Evolutionary conservation across 345 rosid species (phyloP), one percentile per base, ranked within the genome.

Genomic region (Bretschneidera sinensis): DNA sequence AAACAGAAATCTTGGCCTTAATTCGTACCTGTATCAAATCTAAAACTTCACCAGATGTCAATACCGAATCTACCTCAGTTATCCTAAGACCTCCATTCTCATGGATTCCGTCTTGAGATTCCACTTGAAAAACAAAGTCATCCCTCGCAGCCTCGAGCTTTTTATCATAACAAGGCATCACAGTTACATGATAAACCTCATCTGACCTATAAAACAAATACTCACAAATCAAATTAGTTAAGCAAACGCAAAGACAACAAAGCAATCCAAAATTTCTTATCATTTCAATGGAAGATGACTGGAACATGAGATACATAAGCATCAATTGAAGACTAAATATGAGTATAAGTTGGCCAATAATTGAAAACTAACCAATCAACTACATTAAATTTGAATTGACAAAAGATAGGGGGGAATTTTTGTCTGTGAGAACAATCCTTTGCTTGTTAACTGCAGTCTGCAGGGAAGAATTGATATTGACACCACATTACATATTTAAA

Each of bases 111-210:
- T 54, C 81, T 48, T 57, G 63, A 68, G 79, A 54, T 59, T 76
- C 92, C 34, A 56, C 77, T 55, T 80, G 81, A 65, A 85, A 88
- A 61, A 70, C 76, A 24, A 94, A 94, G 76, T 94, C 92, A 7
- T 88, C 92, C 73, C 99, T 85, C 0, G 85, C 66, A 60, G 97
- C 99, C 78, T 94, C 97, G 1, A 91, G 95, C 86, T 91, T 94
- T 79, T 91, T 94, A 74, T 94, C 99, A 68, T 88, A 91, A 61
- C 97, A 94, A 7, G 97, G 99, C 97, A 94, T 94, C 71, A 91
- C 89, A 21, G 96, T 88, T 57, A 88, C 96, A 77, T 94, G 97
- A 74, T 88, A 88, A 50, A 91, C 70, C 61, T 94, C 88, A 9
- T 88, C 81, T 14, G 88, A 81, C 86, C 99, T 94, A 71, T 59